These are phyloP conservation scores for Phytopythium aichiense DNA, from an alignment of 352 stramenopile genomes.

Conservation along the genomic window DNA sequence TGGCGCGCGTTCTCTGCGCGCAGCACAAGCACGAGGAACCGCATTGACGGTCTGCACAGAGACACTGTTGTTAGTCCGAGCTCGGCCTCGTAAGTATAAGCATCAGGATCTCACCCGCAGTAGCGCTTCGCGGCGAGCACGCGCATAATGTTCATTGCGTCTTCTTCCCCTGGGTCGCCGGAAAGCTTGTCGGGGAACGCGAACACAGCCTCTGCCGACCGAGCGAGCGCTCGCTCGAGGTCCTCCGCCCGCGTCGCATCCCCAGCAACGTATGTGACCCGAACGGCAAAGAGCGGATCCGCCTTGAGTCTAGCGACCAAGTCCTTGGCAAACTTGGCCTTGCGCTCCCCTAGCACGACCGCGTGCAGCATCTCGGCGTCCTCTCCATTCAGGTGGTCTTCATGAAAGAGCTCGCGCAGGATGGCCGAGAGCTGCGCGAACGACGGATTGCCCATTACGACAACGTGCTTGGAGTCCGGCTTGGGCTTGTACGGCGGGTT, in stretches of 20 bases:
- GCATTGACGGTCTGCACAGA: slow-evolving; percentile 35
- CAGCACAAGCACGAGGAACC: slow-evolving; percentile 74
- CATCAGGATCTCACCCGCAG: slow-evolving; percentile 51
- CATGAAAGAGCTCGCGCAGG: slow-evolving; percentile 85
- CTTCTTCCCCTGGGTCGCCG: slow-evolving; percentile 62
- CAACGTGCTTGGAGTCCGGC: slow-evolving; percentile 58
- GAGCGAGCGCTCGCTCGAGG: slow-evolving; percentile 57
- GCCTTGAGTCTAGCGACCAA: slow-evolving; percentile 69
- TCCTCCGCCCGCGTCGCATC: slow-evolving; percentile 66
- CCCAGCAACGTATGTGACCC: slow-evolving; percentile 79
- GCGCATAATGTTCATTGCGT: slow-evolving; percentile 84
- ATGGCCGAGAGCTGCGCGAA: slow-evolving; percentile 81
- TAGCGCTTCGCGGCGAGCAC: slow-evolving; percentile 67
- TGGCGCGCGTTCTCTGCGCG: slow-evolving; percentile 72
- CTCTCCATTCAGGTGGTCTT: slow-evolving; percentile 55
- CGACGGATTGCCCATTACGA: slow-evolving; percentile 83
- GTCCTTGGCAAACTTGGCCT: slow-evolving; percentile 67
- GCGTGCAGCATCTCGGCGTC: slow-evolving; percentile 54
- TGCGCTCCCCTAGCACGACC: slow-evolving; percentile 65
- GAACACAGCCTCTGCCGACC: slow-evolving; percentile 65
- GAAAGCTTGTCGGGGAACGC: slow-evolving; percentile 85
- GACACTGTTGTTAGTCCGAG: neutral
- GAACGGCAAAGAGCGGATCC: slow-evolving; percentile 74
- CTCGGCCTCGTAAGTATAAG: neutral
- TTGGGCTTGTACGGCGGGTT: slow-evolving; percentile 76